Percentiles rank a stretch among this genome's conserved stretches.
Conservation (phyloP, 2,329 filamentous ascomycete genomes). For the Microdochium nivale region DNA sequence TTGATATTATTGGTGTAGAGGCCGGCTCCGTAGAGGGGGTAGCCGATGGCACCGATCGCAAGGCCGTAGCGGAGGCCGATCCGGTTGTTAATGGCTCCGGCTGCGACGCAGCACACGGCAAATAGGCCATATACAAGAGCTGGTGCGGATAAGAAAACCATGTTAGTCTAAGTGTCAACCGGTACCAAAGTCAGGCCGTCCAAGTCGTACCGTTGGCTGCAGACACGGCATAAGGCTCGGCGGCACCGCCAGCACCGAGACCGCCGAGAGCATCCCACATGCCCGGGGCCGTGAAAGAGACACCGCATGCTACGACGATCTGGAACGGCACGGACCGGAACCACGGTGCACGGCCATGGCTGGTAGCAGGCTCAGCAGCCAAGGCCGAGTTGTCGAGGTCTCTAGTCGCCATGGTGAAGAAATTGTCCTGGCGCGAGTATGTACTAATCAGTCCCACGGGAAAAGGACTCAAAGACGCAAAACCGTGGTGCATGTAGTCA, state of each 20-base stretch:
- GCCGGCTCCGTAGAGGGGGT: constrained; percentile 55
- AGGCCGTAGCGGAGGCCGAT: constrained; percentile 28
- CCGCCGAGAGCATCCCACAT: constrained; percentile 34
- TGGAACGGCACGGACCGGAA: constrained; percentile 24
- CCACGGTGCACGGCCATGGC: not conserved
- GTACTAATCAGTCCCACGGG: too few relatives aligned
- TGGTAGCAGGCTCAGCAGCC: not conserved
- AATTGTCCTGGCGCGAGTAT: too few relatives aligned
- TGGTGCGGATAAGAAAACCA: too few relatives aligned
- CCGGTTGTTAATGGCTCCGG: constrained; percentile 25
- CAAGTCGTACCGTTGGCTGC: constrained; percentile 24
- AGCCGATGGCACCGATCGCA: constrained; percentile 43
- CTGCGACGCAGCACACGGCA: constrained; percentile 31
- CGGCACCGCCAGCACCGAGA: constrained; percentile 31
- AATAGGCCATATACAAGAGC: constrained; percentile 35
- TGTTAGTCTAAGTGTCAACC: too few relatives aligned
- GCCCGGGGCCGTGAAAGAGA: constrained; percentile 29
- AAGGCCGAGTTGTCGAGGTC: not conserved
- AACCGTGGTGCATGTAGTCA: too few relatives aligned
- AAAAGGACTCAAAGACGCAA: too few relatives aligned
- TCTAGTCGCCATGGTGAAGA: not conserved
- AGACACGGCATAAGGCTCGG: constrained; percentile 30
- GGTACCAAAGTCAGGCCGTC: too few relatives aligned
- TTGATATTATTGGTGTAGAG: constrained; percentile 58
- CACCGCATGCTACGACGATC: constrained; percentile 27